Evolutionary conservation across 1,139 yeast species (phyloP), one percentile per base, ranked within the genome.

Genomic region (Saccharomyces hybrid): DNA sequence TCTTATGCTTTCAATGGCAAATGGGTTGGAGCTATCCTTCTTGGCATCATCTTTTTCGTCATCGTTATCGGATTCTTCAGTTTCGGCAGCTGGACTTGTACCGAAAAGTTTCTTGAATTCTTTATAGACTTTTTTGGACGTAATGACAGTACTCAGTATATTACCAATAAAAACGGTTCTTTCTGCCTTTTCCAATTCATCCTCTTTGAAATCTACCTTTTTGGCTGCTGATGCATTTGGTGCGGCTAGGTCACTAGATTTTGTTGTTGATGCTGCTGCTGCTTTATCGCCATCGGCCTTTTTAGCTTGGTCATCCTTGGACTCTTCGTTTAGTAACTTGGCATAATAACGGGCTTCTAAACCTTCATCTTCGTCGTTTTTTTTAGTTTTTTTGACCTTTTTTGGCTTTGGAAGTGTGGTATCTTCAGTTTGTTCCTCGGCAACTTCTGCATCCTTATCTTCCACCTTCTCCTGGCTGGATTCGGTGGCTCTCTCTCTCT

Each of bases 81-180:
- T 47, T 20, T 48, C 47, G 30, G 52, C 42, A 4, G 47, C 50
- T 16, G 59, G 95, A 60, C 71, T 74, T 44, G 78, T 70, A 13
- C 77, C 63, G 60, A 90, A 86, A 25, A 80, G 72, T 58, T 75
- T 75, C 70, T 88, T 87, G 71, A 91, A 85, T 56, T 75, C 71
- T 66, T 84, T 87, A 63, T 81, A 81, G 27, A 75, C 70, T 51
- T 75, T 70, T 69, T 88, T 90, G 49, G 83, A 80, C 1, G 86
- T 78, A 56, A 90, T 80, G 2, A 84, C 90, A 1, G 75, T 66
- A 38, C 83, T 74, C 20, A 88, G 81, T 25, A 93, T 81, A 69
- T 95, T 95, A 50, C 98, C 98, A 11, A 95, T 85, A 67, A 95
- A 95, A 0, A 91, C 76, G 0, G 99, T 93, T 63, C 86, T 79